Evolutionary conservation across 2,329 filamentous ascomycete genomes (phyloP), one percentile per base, ranked within the genome.

Genomic region (Aspergillus sp.): DNA sequence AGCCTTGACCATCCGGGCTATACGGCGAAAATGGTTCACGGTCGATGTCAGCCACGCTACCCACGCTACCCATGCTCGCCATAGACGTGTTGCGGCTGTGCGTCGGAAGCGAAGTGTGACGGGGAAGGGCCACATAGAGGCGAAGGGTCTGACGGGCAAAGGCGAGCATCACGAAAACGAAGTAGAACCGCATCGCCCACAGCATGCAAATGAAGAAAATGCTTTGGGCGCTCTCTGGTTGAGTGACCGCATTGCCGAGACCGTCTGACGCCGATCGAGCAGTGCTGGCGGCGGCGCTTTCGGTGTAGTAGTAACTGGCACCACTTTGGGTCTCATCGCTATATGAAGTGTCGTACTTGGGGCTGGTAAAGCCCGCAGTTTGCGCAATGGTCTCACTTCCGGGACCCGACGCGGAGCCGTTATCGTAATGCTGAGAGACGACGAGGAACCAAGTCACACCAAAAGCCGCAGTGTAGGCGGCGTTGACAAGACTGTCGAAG

Each of bases 361-460:
- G 80, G 58, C 67, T 77, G 7, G 82, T 85, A 66, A 87, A 85
- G 27, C 83, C 83, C 12, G 82, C 77, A 2, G 79, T 82, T 45
- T 82, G 75, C 19, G 76, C 77, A 52, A 86, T 83, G 43, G 69
- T 82, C 55, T 69, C 73, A 22, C 73, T 72, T 15, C 82, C 80
- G 9, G 73, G 71, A 2, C 76, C 72, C 4, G 65, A 67, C 10
- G 69, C 67, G 7, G 66, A 64, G 43, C 68, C 63, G 48, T 70
- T 68, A 47, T 76, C 71, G 45, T 79, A 72, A 60, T 81, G 74
- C 51, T 78, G 74, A 32, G 77, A 82, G 42, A 88, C 75, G n/a
- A 85, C 79, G 50, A 91, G 75, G 70, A 94, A 95, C 90, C 90
- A 96, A 44, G 84, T 82, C 47, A 89, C 73, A 37, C 86, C 88